Evolutionary conservation across 2,329 filamentous ascomycete genomes (phyloP), one percentile per base, ranked within the genome.

Genomic region (Penicillium brasilianum): DNA sequence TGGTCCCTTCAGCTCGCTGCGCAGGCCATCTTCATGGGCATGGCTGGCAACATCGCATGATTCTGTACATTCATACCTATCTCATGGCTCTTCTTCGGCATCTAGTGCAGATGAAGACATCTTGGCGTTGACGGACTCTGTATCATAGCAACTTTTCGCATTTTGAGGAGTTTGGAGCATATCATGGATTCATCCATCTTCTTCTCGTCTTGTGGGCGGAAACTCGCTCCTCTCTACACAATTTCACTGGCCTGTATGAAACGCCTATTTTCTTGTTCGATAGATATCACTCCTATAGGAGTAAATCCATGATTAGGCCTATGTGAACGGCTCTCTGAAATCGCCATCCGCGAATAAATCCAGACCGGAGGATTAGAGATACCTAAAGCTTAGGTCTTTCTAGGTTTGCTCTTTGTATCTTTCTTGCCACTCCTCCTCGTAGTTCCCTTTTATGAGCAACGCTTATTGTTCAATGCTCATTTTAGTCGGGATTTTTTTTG

Each of bases 1-100:
- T 99, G 95, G 95, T 97, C 93, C 3, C 83, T 98, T 58, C 93
- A 94, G 69, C 82, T 99, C 59, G 92, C 94, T 7, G 91, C 94
- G 8, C 95, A 99, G 75, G 95, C 94, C 3, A 85, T 99, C 37
- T 95, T 98, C 74, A 90, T 98, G 80, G 95, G 95, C 10, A 90
- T 98, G 83, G 94, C 93, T 4, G 94, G 94, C 16, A 95, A 93
- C 68, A 82, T 87, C 63, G 85, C 84, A 58, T 87, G 72, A 78
- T 63, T 49, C 58, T 72, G 66, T 71, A 68, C 55, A 64, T 63
- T 66, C 66, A 34, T 55, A n/a, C 55, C 53, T 55, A 18, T 43
- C n/a, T 39, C 34, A 37, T 43, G 56, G 28, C 30, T 37, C 37
- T 13, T 52, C 25, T 30, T 32, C 34, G 32, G 44, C 44, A 43